These are phyloP conservation scores for Wickerhamia fluorescens DNA, from an alignment of 805 yeast species.

Conservation along the genomic window DNA sequence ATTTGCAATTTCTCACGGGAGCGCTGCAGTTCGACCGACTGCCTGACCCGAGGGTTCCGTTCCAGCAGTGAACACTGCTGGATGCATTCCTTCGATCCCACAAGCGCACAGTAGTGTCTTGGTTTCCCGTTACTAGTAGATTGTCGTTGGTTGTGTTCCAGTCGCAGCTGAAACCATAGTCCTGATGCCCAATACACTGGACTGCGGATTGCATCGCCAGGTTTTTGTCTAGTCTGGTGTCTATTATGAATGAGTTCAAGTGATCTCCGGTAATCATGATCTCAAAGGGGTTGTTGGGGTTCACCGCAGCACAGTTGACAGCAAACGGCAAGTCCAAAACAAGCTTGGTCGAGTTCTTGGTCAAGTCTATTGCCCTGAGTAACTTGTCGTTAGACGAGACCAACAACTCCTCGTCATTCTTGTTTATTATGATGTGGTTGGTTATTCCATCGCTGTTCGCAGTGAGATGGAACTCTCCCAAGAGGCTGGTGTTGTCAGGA, in stretches of 20 bases:
- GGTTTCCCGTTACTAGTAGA: conserved; percentile 49
- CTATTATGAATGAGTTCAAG: conserved; percentile 36
- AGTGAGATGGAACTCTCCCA: conserved; percentile 35
- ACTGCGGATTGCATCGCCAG: conserved; percentile 10
- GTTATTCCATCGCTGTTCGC: conserved; percentile 43
- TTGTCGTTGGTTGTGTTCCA: conserved; percentile 42
- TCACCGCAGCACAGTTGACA: conserved; percentile 41
- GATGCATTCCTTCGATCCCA: conserved; percentile 42
- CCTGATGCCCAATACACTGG: conserved; percentile 40
- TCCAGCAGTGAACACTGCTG: conserved; percentile 25
- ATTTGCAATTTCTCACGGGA: conserved; percentile 48
- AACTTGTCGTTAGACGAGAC: conserved; percentile 46
- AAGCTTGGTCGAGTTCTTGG: conserved; percentile 5
- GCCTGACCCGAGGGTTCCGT: conserved; percentile 25
- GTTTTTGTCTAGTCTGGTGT: too few relatives aligned
- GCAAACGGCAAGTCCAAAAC: conserved; percentile 36
- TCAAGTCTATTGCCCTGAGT: conserved; percentile 36
- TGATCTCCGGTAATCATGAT: conserved; percentile 47
- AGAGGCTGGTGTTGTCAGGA: conserved; percentile 7
- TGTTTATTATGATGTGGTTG: conserved; percentile 38
- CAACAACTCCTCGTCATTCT: conserved; percentile 23
- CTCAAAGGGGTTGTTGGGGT: conserved; percentile 31
- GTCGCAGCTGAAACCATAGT: conserved; percentile 54
- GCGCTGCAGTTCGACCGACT: conserved; percentile 24
- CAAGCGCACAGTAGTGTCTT: conserved; percentile 49